Percentiles rank a stretch among this genome's conserved stretches.
Evolutionary conservation across 106 monocot species (phyloP).

Genomic region (Hemerocallis citrina): DNA sequence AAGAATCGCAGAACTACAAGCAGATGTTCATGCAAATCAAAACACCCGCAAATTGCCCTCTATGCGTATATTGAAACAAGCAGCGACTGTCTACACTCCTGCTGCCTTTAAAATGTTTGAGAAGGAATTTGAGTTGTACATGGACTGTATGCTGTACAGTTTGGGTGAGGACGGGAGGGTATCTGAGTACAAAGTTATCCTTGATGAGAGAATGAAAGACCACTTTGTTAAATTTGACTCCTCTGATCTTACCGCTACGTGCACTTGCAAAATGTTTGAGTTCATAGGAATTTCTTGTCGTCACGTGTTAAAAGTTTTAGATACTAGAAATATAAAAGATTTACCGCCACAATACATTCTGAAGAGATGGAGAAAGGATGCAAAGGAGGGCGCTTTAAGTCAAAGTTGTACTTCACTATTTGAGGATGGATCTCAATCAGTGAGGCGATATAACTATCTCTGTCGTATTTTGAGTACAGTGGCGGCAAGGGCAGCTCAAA

Average conservation of each 20-base stretch:
- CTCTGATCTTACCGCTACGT: conserved; percentile 25
- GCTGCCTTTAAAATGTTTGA: conserved; percentile 65
- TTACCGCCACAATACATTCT: conserved; percentile 49
- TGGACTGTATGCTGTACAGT: conserved; percentile 53
- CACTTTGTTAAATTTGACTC: conserved; percentile 58
- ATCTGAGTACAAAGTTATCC: conserved; percentile 41
- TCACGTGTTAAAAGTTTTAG: conserved; percentile 69
- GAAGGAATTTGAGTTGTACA: conserved; percentile 61
- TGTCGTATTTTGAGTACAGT: conserved; percentile 46
- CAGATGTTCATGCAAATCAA: conserved; percentile 38
- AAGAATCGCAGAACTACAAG: conserved; percentile 36
- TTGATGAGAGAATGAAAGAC: conserved; percentile 36
- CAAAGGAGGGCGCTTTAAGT: conserved; percentile 27
- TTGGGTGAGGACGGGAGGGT: conserved; percentile 36
- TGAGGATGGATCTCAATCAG: conserved; percentile 28
- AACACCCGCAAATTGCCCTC: conserved; percentile 41
- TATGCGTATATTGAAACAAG: conserved; percentile 62
- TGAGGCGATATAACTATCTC: conserved; percentile 39
- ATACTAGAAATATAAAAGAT: conserved; percentile 65
- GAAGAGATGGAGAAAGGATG: conserved; percentile 73
- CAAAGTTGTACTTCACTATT: conserved; percentile 8
- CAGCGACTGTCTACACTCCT: conserved; percentile 48
- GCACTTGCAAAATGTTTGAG: conserved; percentile 67
- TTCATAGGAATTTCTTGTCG: conserved; percentile 59
- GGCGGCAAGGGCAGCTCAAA: conserved; percentile 42